phyloP scores from a whole-genome alignment of 257 asterid species.

The Solanum lignicaule region DNA sequence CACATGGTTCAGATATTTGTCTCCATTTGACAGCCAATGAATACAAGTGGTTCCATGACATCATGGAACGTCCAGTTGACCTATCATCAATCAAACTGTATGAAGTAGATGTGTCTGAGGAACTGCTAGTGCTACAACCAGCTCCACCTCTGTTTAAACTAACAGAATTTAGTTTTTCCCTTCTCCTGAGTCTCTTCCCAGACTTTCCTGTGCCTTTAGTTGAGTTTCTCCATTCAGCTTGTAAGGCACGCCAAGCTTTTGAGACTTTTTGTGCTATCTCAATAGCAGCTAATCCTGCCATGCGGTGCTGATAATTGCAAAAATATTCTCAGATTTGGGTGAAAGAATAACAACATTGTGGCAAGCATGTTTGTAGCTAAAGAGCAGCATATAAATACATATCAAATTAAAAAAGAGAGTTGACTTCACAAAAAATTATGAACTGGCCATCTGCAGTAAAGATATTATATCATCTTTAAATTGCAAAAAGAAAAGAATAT shows the following conservation, averaged over 20 bases:
- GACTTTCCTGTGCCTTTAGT: conserved; percentile 59
- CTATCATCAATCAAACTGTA: conserved; percentile 50
- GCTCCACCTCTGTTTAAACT: conserved; percentile 98
- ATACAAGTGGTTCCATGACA: conserved; percentile 81
- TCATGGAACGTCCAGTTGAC: conserved; percentile 52
- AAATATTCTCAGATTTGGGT: conserved; percentile 1
- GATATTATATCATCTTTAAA: neutral
- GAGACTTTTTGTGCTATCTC: conserved; percentile 95
- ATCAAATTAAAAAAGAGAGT: neutral
- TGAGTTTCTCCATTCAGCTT: conserved; percentile 71
- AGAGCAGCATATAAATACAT: neutral
- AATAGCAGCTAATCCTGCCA: conserved; percentile 98
- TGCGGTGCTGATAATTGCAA: conserved; percentile 61
- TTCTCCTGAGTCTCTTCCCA: conserved; percentile 68
- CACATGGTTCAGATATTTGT: conserved; percentile 98
- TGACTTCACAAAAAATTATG: neutral
- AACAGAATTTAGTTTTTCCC: conserved; percentile 48
- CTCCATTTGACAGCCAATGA: conserved; percentile 94
- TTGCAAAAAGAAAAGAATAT: neutral
- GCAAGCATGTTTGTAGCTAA: neutral
- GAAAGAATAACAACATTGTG: conserved; percentile 7
- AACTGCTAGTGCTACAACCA: conserved; percentile 91
- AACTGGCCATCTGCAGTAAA: neutral
- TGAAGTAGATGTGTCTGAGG: conserved; percentile 46
- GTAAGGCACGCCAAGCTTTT: conserved; percentile 87